phyloP scores from a whole-genome alignment of 768 basidiomycete species.

The Kwoniella sp. region DNA sequence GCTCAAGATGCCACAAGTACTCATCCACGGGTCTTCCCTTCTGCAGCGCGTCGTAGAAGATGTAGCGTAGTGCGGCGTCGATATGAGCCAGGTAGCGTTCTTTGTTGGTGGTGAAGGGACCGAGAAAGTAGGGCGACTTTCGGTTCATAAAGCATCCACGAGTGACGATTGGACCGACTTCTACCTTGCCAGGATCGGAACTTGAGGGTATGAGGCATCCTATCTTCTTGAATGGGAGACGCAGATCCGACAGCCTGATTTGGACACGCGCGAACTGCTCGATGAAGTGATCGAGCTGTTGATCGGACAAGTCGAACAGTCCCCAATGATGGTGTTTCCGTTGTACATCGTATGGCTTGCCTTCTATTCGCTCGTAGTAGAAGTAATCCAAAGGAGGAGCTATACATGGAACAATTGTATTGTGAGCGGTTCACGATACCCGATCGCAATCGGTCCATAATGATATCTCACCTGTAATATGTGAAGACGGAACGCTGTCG shows the following conservation, averaged over 20 bases:
- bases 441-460: no score
- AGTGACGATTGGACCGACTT: background rate
- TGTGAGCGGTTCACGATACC: no score
- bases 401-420: background rate
- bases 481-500: background rate
- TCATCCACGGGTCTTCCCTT: background rate
- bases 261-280: background rate
- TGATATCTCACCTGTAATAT: background rate
- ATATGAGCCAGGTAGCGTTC: constrained; percentile 25
- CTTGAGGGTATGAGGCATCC: background rate
- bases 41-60: background rate
- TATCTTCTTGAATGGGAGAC: background rate
- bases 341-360: constrained; percentile 1
- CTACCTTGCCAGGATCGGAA: background rate
- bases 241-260: background rate
- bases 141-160: background rate
- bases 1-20: constrained; percentile 18
- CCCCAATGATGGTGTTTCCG: constrained; percentile 2
- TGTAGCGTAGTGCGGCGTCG: constrained; percentile 7
- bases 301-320: background rate
- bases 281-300: background rate
- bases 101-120: constrained; percentile 18
- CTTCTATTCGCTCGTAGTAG: constrained; percentile 12
- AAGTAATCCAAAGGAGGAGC: constrained; percentile 20
- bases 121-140: constrained; percentile 19